Conservation (phyloP, 805 yeast species). For the Cyberlindnera euphorbiae region DNA sequence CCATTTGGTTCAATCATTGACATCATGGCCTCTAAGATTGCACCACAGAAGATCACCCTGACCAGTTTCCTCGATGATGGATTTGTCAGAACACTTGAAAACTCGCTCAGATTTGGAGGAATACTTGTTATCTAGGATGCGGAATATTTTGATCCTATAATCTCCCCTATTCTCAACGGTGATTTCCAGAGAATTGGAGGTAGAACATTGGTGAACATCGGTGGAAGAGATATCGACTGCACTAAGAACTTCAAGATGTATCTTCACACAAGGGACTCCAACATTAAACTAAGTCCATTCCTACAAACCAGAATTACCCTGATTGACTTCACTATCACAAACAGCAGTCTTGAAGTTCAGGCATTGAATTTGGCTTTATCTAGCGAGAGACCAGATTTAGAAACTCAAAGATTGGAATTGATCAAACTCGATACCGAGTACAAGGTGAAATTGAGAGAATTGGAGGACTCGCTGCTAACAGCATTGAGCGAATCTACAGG, state of each 20-base stretch:
- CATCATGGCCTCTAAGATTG: constrained; percentile 32
- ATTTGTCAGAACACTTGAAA: constrained; percentile 65
- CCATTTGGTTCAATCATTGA: constrained; percentile 50
- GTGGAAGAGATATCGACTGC: constrained; percentile 60
- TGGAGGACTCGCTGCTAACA: constrained; percentile 57
- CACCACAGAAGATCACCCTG: constrained; percentile 37
- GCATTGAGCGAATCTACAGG: constrained; percentile 55
- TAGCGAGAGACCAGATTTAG: constrained; percentile 62
- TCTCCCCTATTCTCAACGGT: constrained; percentile 54
- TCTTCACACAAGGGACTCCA: constrained; percentile 57
- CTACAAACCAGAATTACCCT: constrained; percentile 58
- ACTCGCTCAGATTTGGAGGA: constrained; percentile 82
- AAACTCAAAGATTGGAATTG: constrained; percentile 49
- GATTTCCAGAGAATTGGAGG: constrained; percentile 70
- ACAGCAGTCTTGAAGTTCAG: constrained; percentile 58
- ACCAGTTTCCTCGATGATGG: constrained; percentile 72
- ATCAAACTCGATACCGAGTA: constrained; percentile 56
- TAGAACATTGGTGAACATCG: constrained; percentile 54
- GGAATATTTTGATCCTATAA: constrained; percentile 72
- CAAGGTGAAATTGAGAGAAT: constrained; percentile 42
- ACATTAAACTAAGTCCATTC: constrained; percentile 43
- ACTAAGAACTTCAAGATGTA: constrained; percentile 58
- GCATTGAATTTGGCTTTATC: constrained; percentile 53
- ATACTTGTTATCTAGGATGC: constrained; percentile 69
- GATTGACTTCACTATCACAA: constrained; percentile 71